These are phyloP conservation scores for Aspergillus felis DNA, from an alignment of 2,329 filamentous ascomycete species.

Conservation along the genomic window DNA sequence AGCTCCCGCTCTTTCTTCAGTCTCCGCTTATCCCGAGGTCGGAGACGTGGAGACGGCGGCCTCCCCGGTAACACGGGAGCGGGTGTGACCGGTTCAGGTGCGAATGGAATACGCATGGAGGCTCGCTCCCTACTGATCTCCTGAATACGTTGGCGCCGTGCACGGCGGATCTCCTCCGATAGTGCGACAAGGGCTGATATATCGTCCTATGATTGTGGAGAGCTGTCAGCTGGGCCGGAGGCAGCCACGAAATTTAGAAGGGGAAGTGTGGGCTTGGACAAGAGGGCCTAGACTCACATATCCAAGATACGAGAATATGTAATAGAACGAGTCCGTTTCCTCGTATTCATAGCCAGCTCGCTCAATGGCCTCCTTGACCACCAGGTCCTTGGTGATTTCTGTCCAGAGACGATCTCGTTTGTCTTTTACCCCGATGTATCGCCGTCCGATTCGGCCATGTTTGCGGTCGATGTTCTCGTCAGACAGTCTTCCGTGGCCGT, in stretches of 20 bases:
- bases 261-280: not conserved
- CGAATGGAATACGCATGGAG: conserved; percentile 17
- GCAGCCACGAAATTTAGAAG: not conserved
- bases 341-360: conserved; percentile 81
- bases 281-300: conserved; percentile 61
- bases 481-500: conserved; percentile 58
- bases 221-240: not conserved
- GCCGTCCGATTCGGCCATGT: conserved; percentile 40
- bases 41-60: conserved; percentile 16
- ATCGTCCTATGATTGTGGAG: conserved; percentile 62
- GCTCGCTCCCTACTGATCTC: conserved; percentile 52
- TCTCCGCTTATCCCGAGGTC: conserved; percentile 17
- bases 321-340: conserved; percentile 85
- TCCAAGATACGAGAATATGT: conserved; percentile 83
- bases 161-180: conserved; percentile 74
- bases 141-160: conserved; percentile 55
- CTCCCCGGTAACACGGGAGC: conserved; percentile 14
- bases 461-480: conserved; percentile 51
- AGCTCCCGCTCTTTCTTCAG: conserved; percentile 24
- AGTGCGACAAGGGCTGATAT: conserved; percentile 78
- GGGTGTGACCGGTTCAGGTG: conserved; percentile 9
- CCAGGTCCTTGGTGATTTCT: conserved; percentile 90
- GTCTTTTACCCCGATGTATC: conserved; percentile 37
- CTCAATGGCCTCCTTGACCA: conserved; percentile 81
- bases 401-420: conserved; percentile 74